Evolutionary conservation across 352 stramenopile genomes (phyloP), one percentile per base, ranked within the genome.

Genomic region (Globisporangium echinulatum): DNA sequence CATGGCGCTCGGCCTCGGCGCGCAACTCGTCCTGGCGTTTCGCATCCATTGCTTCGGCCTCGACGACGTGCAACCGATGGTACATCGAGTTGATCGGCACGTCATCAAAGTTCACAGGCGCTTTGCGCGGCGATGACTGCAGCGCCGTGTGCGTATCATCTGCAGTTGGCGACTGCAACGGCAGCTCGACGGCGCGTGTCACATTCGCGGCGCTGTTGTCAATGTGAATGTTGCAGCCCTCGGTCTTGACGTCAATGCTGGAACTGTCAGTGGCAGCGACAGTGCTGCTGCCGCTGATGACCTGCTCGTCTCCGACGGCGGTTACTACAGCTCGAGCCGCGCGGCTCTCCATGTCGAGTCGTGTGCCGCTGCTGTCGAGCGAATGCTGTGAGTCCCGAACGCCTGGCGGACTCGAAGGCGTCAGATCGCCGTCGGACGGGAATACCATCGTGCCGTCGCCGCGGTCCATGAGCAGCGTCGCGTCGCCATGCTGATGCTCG

Each of bases 81-180:
- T 90, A 90, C 56, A 84, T 90, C 38, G 77, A 87, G 54, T 77
- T 75, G 56, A 90, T 90, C 10, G 79, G 81, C 48, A 91, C 75
- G 33, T 91, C 79, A 7, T 91, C 81, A 36, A 57, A 75, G 58
- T 61, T 75, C 9, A 61, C 52, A 6, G 54, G 33, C 10, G 50
- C 49, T 55, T 79, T 79, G 19, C 46, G 54, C 7, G 56, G 68
- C 37, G 68, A 64, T 17, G 54, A 37, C 10, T 62, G 48, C 10
- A 55, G 50, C 39, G 47, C 14, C 11, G 13, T 6, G 4, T 15
- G 43, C 54, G 54, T 19, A 2, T 48, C 43, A 7, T 6, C n/a
- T 48, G 43, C 43, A 48, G 6, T 33, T 33, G 25, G 25, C 25
- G 25, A 33, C 25, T 33, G 25, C 25, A 33, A 33, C 25, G 25